phyloP scores from a whole-genome alignment of 352 stramenopile species.

The Phytophthora rubi region DNA sequence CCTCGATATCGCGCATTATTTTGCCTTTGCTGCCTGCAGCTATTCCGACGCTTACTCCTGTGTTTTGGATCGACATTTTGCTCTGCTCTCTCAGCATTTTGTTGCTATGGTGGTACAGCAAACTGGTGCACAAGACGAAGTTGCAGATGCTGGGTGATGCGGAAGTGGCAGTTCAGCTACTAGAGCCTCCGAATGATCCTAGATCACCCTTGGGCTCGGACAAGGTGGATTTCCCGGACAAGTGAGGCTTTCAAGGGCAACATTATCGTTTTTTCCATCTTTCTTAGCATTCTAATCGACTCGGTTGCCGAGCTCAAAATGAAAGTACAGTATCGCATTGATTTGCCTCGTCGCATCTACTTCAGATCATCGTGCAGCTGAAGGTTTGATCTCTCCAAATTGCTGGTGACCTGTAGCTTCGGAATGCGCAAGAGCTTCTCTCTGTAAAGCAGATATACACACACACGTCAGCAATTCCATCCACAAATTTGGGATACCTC shows the following conservation, averaged over 20 bases:
- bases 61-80: conserved; percentile 74
- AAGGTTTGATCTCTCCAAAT: conserved; percentile 71
- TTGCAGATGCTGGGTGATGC: conserved; percentile 42
- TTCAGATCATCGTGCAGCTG: conserved; percentile 23
- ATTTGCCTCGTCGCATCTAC: not conserved
- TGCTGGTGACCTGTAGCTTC: conserved; percentile 70
- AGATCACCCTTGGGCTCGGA: conserved; percentile 50
- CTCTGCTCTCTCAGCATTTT: conserved; percentile 61
- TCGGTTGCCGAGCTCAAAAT: not conserved
- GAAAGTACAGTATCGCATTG: conserved; percentile 8
- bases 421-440: conserved; percentile 68
- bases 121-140: conserved; percentile 55
- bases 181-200: conserved; percentile 28
- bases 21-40: conserved; percentile 68
- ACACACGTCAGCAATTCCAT: conserved; percentile 9
- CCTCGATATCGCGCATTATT: conserved; percentile 73
- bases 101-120: conserved; percentile 65
- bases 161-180: conserved; percentile 35
- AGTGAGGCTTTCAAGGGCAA: conserved; percentile 14
- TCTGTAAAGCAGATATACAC: conserved; percentile 23
- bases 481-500: not conserved
- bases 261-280: not conserved
- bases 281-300: conserved; percentile 12
- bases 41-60: conserved; percentile 62
- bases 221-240: conserved; percentile 35